Evolutionary conservation across 2,329 filamentous ascomycete genomes (phyloP).

Genomic region (Diaporthe nobilis): DNA sequence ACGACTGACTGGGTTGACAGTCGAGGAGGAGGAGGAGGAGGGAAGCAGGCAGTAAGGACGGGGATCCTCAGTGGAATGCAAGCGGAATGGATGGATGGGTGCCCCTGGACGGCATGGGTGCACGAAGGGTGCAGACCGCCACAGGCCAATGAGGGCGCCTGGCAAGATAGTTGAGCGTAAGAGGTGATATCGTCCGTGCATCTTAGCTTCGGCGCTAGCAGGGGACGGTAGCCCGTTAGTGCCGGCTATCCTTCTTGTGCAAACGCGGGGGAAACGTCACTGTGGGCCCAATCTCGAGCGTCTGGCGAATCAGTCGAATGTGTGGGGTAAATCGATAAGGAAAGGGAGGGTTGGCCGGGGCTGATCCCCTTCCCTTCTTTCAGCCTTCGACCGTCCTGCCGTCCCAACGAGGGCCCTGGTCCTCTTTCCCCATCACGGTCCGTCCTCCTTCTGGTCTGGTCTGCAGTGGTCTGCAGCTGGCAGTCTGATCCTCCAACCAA

Average conservation of each 20-base stretch:
- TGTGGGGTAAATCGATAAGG: conserved; percentile 40
- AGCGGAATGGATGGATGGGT: conserved; percentile 15
- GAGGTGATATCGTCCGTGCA: conserved; percentile 25
- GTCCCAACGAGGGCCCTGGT: conserved; percentile 10
- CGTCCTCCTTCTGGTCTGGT: background rate
- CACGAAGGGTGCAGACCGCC: conserved; percentile 1
- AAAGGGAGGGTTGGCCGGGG: background rate
- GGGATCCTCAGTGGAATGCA: conserved; percentile 22
- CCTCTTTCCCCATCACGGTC: background rate
- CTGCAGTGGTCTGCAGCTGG: background rate
- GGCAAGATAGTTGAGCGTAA: conserved; percentile 1
- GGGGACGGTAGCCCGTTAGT: background rate
- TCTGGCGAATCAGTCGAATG: conserved; percentile 30
- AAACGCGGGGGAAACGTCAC: conserved; percentile 38
- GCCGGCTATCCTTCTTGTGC: conserved; percentile 23
- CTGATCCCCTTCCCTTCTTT: conserved; percentile 17
- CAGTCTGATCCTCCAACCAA: background rate
- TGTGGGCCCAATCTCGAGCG: conserved; percentile 17
- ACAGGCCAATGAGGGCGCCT: conserved; percentile 4
- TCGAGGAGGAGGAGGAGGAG: conserved; percentile 3
- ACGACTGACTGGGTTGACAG: background rate
- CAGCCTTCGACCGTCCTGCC: conserved; percentile 16
- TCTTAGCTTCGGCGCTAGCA: conserved; percentile 24
- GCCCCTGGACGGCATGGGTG: conserved; percentile 28
- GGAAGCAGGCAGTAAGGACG: conserved; percentile 9